These are phyloP conservation scores for Erodium maritimum DNA, from an alignment of 345 rosid species.

Conservation along the genomic window DNA sequence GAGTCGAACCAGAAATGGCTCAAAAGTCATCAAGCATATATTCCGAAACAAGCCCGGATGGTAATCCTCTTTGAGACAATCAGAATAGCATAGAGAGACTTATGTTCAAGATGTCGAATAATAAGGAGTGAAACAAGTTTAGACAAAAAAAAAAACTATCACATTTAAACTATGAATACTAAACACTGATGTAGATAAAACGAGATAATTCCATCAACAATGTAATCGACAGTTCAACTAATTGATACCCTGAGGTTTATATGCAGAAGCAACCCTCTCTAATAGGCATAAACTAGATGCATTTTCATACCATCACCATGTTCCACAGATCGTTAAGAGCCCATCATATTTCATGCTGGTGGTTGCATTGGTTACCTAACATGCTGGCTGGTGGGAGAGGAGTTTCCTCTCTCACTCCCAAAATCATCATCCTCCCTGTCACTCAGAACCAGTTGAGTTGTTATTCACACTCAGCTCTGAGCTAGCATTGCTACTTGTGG, in stretches of 20 bases:
- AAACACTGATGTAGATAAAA: too few species aligned
- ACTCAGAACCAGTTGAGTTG: conserved; percentile 21
- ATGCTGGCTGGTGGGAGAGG: not conserved
- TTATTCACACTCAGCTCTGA: conserved; percentile 68
- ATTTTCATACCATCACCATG: too few species aligned
- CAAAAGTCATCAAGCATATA: too few species aligned
- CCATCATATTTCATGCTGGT: not conserved
- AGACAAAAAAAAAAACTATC: too few species aligned
- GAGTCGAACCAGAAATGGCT: too few species aligned
- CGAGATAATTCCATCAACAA: not conserved
- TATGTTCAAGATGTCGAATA: too few species aligned
- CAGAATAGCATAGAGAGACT: too few species aligned
- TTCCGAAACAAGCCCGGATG: too few species aligned
- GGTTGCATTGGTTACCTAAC: not conserved
- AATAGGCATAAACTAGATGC: not conserved
- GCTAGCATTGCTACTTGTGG: conserved; percentile 67
- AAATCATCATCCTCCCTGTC: not conserved
- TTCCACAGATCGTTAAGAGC: too few species aligned
- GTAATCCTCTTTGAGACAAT: too few species aligned
- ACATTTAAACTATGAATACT: not conserved
- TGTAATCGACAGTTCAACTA: not conserved
- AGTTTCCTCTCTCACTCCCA: not conserved
- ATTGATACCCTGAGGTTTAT: not conserved
- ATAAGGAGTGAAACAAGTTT: too few species aligned
- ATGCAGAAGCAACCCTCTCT: not conserved